Conservation (phyloP, 495 filamentous ascomycete species). For the Pyrenula massariospora region DNA sequence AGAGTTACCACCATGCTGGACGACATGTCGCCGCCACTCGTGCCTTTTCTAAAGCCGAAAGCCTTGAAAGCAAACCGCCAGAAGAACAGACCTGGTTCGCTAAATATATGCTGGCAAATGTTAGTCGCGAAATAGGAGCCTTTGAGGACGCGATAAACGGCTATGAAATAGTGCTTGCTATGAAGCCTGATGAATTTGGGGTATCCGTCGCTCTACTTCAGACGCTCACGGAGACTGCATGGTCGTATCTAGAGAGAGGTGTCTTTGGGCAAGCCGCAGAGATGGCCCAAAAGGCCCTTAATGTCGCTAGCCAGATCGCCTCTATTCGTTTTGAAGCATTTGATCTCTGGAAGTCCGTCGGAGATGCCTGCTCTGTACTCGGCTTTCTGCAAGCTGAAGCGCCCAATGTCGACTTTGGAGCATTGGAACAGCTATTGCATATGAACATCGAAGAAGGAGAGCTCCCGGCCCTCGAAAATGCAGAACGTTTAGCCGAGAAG, state of each 20-base stretch:
- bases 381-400: constrained; percentile 59
- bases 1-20: constrained; percentile 91
- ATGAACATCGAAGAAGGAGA: constrained; percentile 35
- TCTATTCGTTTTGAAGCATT: constrained; percentile 54
- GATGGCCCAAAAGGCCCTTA: constrained; percentile 48
- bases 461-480: constrained; percentile 52
- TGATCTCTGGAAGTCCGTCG: constrained; percentile 89
- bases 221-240: constrained; percentile 69
- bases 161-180: constrained; percentile 58
- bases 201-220: constrained; percentile 80
- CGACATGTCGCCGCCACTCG: constrained; percentile 86
- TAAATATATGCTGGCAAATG: constrained; percentile 93
- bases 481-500: too few species aligned
- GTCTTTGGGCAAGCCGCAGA: constrained; percentile 70
- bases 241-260: constrained; percentile 64
- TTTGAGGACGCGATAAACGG: constrained; percentile 69
- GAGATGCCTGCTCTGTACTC: constrained; percentile 79
- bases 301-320: constrained; percentile 38
- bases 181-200: constrained; percentile 64
- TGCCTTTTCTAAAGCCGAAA: constrained; percentile 71
- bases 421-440: constrained; percentile 42
- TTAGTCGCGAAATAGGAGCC: constrained; percentile 80
- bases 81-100: constrained; percentile 79
- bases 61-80: constrained; percentile 38
- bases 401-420: constrained; percentile 41